Base-by-base conservation (phyloP, 805 yeast genomes). In the Isabelozyma gotoi region DNA sequence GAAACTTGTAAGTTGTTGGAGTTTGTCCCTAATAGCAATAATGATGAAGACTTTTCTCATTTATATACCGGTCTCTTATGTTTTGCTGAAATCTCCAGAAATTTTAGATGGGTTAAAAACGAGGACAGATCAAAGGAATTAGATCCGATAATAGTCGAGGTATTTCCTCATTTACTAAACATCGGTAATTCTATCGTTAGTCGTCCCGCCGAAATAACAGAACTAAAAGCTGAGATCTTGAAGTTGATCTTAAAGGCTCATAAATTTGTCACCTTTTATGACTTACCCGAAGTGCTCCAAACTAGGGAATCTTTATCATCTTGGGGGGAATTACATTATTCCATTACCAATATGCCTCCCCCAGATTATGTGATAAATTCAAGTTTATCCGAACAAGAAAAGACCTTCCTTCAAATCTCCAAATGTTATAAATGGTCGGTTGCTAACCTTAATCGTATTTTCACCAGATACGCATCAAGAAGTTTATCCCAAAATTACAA, bases 301-400 rank as follows among this genome's bases (percentile, higher is more conserved):
- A 71, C 36, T 55, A 70, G 44, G 78, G 82, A 46, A 49, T 67
- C 43, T 60, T 82, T 56, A 61, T 74, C 33, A 70, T 52, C 78
- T 15, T 91, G 97, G 95, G 84, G 88, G 2, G 78, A 81, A 41
- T 77, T 94, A 49, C 92, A 89, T 52, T 83, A 88, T 34, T 71
- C 75, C 7, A 77, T 87, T 4, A 80, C 88, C 40, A 77, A 77
- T 49, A 74, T 80, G 67, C 70, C 68, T 7, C 66, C 82, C 16
- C 94, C 96, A 1, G 47, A 58, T 0, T 73, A 75, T 34, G 79
- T 81, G 2, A 46, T 73, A 47, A 69, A 73, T 15, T 53, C 77
- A n/a, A 82, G 80, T 38, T 73, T 71, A 6, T 76, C 78, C 17
- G 62, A 60, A 45, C 48, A 47, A 46, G 75, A 71, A 36, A 64